Evolutionary conservation across 2,329 filamentous ascomycete species (phyloP), one percentile per base, ranked within the genome.

Genomic region (Talaromyces sp.): DNA sequence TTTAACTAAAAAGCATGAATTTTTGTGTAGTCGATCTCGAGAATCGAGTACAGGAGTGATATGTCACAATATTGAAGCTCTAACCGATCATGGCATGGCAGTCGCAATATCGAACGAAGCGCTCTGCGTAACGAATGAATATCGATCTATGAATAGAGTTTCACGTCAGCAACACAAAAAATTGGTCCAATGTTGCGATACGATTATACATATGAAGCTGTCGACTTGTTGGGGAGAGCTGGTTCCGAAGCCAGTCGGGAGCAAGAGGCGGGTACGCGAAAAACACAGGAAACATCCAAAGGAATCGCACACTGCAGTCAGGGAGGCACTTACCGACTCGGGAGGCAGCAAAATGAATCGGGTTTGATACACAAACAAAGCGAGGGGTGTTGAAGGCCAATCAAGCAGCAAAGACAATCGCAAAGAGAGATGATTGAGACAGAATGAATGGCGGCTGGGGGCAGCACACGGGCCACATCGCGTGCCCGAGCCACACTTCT

Each of bases 401-500:
- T 10, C 50, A 9, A 54, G n/a, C 52, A 56, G 17, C 49, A 2
- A 52, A 8, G 25, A 33, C 31, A 47, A 45, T 41, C 39, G 31
- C n/a, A 37, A 37, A 39, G 33, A 22, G 52, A 37, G 52, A 3
- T 25, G 31, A 54, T 54, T 54, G 49, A 47, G 47, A 15, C 11
- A 37, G 52, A 56, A 56, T 56, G 31, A 39, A 56, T 13, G 52
- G 52, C 52, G 57, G 58, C 58, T 50, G 58, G 43, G 22, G 59
- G 59, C 19, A 50, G 60, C 22, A 43, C 59, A 62, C 45, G 47
- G 47, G 19, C 60, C 59, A 39, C 59, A 50, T 61, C 45, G 39
- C 59, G 33, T 56, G 33, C 59, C 19, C 43, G 22, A 62, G 60
- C 60, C 60, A 62, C 60, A 62, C 17, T 41, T 39, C 22, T 2